These are phyloP conservation scores for Cyberlindnera euphorbiiphila DNA, from an alignment of 805 yeast genomes.

Conservation along the genomic window DNA sequence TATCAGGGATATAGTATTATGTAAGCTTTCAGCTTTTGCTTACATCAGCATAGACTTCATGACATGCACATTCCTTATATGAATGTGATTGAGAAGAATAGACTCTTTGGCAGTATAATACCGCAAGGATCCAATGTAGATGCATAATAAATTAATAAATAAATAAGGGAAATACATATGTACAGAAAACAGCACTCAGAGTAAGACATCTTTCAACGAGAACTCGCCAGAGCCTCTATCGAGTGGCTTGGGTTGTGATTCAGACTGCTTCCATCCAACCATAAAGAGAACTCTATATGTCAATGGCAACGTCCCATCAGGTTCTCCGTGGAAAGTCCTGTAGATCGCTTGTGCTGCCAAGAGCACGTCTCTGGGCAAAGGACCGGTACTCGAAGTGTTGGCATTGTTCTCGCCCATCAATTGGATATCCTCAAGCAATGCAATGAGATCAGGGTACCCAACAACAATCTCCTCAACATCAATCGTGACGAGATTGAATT, in stretches of 20 bases:
- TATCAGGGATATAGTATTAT: no score
- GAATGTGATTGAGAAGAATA: no score
- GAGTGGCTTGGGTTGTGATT: conserved; percentile 66
- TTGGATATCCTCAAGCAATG: conserved; percentile 67
- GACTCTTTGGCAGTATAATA: no score
- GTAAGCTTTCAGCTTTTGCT: no score
- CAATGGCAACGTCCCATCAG: conserved; percentile 60
- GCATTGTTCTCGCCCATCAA: conserved; percentile 85
- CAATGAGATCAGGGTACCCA: conserved; percentile 66
- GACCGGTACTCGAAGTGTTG: conserved; percentile 34
- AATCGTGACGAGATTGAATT: conserved; percentile 74
- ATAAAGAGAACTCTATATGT: conserved; percentile 74
- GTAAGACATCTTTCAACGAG: conserved; percentile 58
- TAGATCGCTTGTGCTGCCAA: conserved; percentile 78
- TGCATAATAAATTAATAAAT: no score
- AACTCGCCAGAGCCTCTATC: conserved; percentile 70
- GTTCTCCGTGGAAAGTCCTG: conserved; percentile 63
- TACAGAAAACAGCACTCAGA: no score
- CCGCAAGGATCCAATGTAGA: no score
- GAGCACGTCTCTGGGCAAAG: conserved; percentile 57
- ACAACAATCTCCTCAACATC: conserved; percentile 83
- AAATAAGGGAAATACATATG: neutral
- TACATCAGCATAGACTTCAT: no score
- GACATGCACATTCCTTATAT: neutral
- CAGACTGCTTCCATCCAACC: conserved; percentile 86